Conservation (phyloP, 768 basidiomycete species). For the Pisolithus marmoratus region DNA sequence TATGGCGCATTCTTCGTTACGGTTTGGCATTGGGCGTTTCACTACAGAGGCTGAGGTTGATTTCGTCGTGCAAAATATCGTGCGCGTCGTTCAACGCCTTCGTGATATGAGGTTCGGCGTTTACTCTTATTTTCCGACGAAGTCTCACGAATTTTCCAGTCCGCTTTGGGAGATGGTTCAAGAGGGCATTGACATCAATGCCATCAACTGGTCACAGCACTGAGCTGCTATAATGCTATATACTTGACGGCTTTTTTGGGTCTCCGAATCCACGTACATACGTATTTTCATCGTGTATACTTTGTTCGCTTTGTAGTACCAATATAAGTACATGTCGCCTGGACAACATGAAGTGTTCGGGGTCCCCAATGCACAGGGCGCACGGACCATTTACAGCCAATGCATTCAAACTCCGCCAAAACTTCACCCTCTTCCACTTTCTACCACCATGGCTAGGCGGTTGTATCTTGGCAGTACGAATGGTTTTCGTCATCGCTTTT, state of each 20-base stretch:
- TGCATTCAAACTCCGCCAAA: constrained; percentile 27
- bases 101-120: constrained; percentile 83
- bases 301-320: constrained; percentile 8
- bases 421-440: constrained; percentile 22
- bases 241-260: not conserved
- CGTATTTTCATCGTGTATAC: constrained; percentile 10
- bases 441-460: constrained; percentile 66
- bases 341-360: constrained; percentile 9
- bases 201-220: constrained; percentile 88
- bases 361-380: constrained; percentile 15
- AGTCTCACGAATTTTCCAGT: constrained; percentile 32
- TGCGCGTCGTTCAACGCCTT: constrained; percentile 78
- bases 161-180: constrained; percentile 99
- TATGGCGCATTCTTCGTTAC: constrained; percentile 96
- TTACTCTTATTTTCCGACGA: constrained; percentile 3
- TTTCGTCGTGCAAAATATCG: constrained; percentile 84
- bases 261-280: not conserved
- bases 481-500: constrained; percentile 1
- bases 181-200: constrained; percentile 93
- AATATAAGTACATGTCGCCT: not conserved
- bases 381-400: constrained; percentile 22
- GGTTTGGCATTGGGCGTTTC: constrained; percentile 97
- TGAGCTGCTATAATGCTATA: constrained; percentile 15
- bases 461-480: constrained; percentile 79
- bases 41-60: constrained; percentile 97